Base-by-base conservation (phyloP, 495 filamentous ascomycete species). In the Cercophora scortea region DNA sequence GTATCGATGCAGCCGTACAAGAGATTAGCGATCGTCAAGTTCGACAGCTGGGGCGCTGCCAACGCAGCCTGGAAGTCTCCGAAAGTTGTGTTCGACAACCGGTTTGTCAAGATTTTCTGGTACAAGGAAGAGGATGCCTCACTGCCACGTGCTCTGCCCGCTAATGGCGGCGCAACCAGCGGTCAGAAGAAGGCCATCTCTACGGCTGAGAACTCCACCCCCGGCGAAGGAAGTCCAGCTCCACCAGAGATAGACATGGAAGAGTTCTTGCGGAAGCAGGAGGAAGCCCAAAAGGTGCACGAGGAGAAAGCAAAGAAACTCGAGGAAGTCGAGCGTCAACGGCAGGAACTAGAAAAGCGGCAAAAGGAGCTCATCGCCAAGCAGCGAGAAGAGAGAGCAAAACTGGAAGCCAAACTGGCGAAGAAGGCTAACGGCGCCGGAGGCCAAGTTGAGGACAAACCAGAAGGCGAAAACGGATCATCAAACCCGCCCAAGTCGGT, bases 41-140 rank as follows among this genome's bases (percentile, higher is more conserved):
- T 80, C 47, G 81, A 83, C 38, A 78, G 74, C 47, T 89, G 86
- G 73, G 76, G 75, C 11, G 73, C 84, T 41, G 93, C 93, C 13
- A 83, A 86, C 56, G 78, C 82, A 15, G 93, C 93, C 2, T 96
- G 90, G 70, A 82, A 84, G 13, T 95, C 89, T 40, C 93, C 93
- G 0, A 95, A 94, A 62, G 88, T 89, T 45, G 89, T 98, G 46
- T 98, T 98, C 60, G 90, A 96, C 55, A 98, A 98, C 57, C 79
- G 93, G 16, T 98, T 98, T 60, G 93, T 98, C 42, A 98, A 96
- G 64, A 90, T 98, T 6, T 98, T 90, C 61, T 98, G 93, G 93
- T 79, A 88, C 65, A 92, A 87, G 57, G 79, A 84, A 0, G 81
- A 83, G 2, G 63, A 57, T 4, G 45, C 61, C 4, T 36, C 48